These are phyloP conservation scores for Pyrenochaeta sp. DNA, from an alignment of 2,329 filamentous ascomycete genomes.

Conservation along the genomic window DNA sequence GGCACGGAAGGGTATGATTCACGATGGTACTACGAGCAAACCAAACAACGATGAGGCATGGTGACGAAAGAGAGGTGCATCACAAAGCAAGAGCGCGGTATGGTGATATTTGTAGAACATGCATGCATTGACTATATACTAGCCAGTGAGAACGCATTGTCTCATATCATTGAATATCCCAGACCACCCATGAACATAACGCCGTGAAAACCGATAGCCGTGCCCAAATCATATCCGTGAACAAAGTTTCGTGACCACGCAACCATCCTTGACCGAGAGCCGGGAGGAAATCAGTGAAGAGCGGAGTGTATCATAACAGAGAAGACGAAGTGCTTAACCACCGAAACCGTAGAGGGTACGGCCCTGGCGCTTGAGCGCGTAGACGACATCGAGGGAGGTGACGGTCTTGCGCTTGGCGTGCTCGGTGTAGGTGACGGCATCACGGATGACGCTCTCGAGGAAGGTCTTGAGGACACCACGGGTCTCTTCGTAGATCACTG, in stretches of 20 bases:
- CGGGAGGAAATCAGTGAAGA: slow-evolving; percentile 15
- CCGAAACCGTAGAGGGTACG: slow-evolving; percentile 86
- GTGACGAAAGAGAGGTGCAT: not conserved
- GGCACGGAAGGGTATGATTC: not conserved
- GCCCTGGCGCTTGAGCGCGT: slow-evolving; percentile 71
- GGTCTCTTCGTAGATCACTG: slow-evolving; percentile 82
- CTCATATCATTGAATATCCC: slow-evolving; percentile 33
- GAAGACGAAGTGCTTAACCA: slow-evolving; percentile 67
- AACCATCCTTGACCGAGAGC: slow-evolving; percentile 23
- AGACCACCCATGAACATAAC: slow-evolving; percentile 38
- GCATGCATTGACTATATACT: slow-evolving; percentile 42
- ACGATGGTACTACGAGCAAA: slow-evolving; percentile 5
- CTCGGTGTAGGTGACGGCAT: slow-evolving; percentile 80
- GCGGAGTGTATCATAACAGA: slow-evolving; percentile 18
- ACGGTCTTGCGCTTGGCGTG: slow-evolving; percentile 85
- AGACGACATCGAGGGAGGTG: slow-evolving; percentile 71
- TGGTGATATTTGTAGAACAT: slow-evolving; percentile 14
- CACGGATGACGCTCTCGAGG: slow-evolving; percentile 79
- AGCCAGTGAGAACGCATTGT: slow-evolving; percentile 25
- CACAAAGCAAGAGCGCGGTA: not conserved
- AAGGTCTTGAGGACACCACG: slow-evolving; percentile 80
- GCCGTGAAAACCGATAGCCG: slow-evolving; percentile 42
- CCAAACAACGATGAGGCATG: not conserved
- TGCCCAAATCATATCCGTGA: slow-evolving; percentile 38
- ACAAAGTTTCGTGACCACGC: slow-evolving; percentile 31